phyloP scores from a whole-genome alignment of 2,329 filamentous ascomycete species.

The Achaetomium macrosporum region DNA sequence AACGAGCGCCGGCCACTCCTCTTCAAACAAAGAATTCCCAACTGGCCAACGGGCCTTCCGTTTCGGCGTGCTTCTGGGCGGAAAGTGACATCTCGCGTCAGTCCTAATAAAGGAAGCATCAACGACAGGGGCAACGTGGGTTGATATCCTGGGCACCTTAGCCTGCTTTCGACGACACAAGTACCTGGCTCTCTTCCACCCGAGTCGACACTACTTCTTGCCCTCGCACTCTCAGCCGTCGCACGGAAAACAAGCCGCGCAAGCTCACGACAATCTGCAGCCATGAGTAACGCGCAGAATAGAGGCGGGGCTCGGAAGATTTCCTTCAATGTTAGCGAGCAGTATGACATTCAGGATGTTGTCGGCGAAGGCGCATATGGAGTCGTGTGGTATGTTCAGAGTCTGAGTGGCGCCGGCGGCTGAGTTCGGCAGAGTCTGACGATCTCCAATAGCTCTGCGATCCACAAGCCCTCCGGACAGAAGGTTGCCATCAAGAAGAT shows the following conservation, averaged over 20 bases:
- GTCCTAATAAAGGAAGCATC: neutral
- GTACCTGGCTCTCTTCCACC: neutral
- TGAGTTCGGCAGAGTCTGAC: slow-evolving; percentile 3
- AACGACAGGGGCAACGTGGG: neutral
- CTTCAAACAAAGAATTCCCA: slow-evolving; percentile 16
- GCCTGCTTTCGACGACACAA: neutral
- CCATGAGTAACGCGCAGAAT: slow-evolving; percentile 56
- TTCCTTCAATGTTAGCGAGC: slow-evolving; percentile 98
- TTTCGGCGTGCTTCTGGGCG: neutral
- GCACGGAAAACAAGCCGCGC: neutral
- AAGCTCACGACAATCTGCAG: slow-evolving; percentile 14
- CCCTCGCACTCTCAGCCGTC: neutral
- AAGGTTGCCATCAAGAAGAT: slow-evolving; percentile 99
- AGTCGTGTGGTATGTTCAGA: slow-evolving; percentile 80
- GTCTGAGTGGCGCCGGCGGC: no score
- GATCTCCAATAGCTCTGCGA: slow-evolving; percentile 66
- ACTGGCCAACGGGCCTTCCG: neutral
- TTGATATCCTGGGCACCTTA: neutral
- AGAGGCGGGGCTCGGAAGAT: slow-evolving; percentile 77
- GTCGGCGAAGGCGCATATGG: slow-evolving; percentile 98
- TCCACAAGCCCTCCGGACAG: slow-evolving; percentile 96
- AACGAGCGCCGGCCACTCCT: neutral
- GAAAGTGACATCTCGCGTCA: slow-evolving; percentile 1
- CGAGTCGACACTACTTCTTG: neutral
- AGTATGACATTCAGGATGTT: slow-evolving; percentile 99